Percentiles rank a stretch among this genome's conserved stretches.
phyloP scores from a whole-genome alignment of 192 early-diverging fungal genomes.

The Entophlyctis luteolus region DNA sequence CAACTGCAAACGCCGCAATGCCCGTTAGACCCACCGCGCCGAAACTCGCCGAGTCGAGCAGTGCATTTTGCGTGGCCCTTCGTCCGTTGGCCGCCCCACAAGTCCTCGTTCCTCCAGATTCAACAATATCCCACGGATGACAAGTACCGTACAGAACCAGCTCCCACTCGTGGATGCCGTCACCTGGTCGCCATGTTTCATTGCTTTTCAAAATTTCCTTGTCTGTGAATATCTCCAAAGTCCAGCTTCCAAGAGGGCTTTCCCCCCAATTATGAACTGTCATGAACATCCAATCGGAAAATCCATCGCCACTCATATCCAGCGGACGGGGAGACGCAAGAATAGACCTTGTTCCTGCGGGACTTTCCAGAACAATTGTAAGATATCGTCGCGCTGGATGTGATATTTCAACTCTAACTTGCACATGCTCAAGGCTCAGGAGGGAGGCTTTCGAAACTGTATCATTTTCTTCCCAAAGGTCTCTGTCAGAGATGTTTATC shows the following conservation, averaged over 20 bases:
- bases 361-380: conserved; percentile 37
- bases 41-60: too few species aligned
- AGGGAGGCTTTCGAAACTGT: conserved; percentile 24
- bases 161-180: neutral
- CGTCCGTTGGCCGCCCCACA: too few species aligned
- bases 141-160: neutral
- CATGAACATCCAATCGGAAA: conserved; percentile 56
- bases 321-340: conserved; percentile 41
- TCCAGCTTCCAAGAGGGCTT: conserved; percentile 42
- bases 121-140: neutral
- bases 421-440: conserved; percentile 75
- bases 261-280: conserved; percentile 53
- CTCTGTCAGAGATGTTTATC: neutral
- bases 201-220: neutral
- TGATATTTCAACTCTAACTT: conserved; percentile 71
- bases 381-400: conserved; percentile 50
- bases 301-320: conserved; percentile 40
- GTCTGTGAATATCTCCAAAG: conserved; percentile 32
- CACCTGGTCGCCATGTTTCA: neutral
- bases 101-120: neutral
- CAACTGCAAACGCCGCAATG: too few species aligned
- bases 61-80: too few species aligned
- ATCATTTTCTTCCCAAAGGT: conserved; percentile 36
- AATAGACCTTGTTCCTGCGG: conserved; percentile 38
- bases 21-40: too few species aligned